Base-by-base conservation (phyloP, 1,284 basidiomycete genomes). In the Ustilago shanxiensis region DNA sequence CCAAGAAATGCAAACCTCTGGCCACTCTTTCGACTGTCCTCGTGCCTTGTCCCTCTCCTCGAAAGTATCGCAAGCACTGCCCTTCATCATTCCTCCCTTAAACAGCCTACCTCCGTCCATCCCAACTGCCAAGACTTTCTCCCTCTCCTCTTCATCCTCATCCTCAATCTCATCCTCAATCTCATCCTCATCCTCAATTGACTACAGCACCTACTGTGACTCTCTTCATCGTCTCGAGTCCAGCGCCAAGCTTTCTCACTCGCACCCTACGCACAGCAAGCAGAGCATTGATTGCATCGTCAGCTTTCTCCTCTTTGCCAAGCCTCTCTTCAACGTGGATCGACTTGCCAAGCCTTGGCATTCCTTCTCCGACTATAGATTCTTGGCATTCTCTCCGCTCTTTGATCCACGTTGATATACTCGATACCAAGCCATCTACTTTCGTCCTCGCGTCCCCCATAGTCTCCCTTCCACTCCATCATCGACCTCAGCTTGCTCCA, bases 331-430 rank as follows among this genome's bases (percentile, higher is more conserved):
- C 47, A 49, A 49, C 61, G 62, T 68, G 66, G 65, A 73, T 73
- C 71, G 62, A 64, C 72, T 49, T 67, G 70, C 75, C 60, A 70
- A 70, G 60, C 24, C 74, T 72, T 72, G 69, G 61, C 69, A 68
- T 65, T 62, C 58, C 45, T 31, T 22, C 50, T 57, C 69, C 64
- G 58, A 64, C 61, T 71, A 13, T 54, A 68, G 65, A 60, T 72
- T 68, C 69, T 77, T 72, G 69, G 69, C 74, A 63, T 63, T 57
- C 57, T 28, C 24, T 4, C 3, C 26, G 37, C 55, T 44, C 20
- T 7, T 26, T 20, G 7, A 22, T 13, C 28, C 33, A 11, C 66
- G 54, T 61, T 77, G 59, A 77, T 77, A 77, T 77, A 72, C 62
- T 72, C 74, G 61, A 74, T 57, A 26, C 41, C 13, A 18, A 16